phyloP scores from a whole-genome alignment of 176 grass and related monocot species.

The Alloteropsis semialata region DNA sequence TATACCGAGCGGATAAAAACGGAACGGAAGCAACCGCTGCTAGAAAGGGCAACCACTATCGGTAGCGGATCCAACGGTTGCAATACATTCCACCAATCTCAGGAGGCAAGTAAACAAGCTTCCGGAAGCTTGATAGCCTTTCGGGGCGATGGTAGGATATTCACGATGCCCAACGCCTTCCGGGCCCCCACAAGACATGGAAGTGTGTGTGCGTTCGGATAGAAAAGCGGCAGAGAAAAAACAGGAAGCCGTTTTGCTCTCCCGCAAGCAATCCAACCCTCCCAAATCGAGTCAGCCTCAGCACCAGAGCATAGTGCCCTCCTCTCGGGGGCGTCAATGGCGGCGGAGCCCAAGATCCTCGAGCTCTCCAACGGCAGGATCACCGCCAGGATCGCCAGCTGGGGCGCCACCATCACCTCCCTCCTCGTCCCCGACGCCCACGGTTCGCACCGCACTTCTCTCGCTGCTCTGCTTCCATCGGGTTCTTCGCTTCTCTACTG shows the following conservation, averaged over 20 bases:
- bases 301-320: background rate
- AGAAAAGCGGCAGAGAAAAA: background rate
- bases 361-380: constrained; percentile 83
- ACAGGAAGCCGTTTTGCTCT: background rate
- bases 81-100: too few species aligned
- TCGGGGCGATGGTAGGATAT: too few species aligned
- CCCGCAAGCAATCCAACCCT: background rate
- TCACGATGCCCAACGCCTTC: too few species aligned
- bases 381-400: constrained; percentile 70
- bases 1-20: too few species aligned
- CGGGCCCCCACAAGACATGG: background rate
- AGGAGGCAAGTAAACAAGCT: too few species aligned
- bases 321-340: constrained; percentile 16
- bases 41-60: too few species aligned
- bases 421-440: constrained; percentile 75
- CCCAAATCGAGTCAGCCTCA: background rate
- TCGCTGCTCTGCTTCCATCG: background rate
- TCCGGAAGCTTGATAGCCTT: too few species aligned
- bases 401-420: constrained; percentile 87
- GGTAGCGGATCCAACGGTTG: too few species aligned
- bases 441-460: constrained; percentile 40
- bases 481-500: background rate
- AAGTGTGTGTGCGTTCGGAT: background rate
- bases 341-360: constrained; percentile 54
- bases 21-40: too few species aligned